Evolutionary conservation across 805 yeast species (phyloP).

Genomic region (Kuraishia ogatae): DNA sequence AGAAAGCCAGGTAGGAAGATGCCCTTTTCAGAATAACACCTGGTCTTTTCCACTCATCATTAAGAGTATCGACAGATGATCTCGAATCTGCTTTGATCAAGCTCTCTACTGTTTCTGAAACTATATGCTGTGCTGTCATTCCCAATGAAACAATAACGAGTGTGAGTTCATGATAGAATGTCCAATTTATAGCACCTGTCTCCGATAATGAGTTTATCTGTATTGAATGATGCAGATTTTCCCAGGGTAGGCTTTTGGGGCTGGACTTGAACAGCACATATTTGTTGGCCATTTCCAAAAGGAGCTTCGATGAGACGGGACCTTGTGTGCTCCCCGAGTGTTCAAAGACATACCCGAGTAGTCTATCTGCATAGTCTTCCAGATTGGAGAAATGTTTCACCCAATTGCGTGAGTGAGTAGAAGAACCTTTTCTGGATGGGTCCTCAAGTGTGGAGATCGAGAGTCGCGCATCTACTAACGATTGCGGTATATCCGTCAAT

Average conservation of each 20-base stretch:
- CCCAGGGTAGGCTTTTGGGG: not conserved
- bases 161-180: not conserved
- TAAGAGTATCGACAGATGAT: not conserved
- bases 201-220: not conserved
- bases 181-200: not conserved
- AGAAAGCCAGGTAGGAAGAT: not conserved
- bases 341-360: not conserved
- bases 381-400: not conserved
- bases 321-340: not conserved
- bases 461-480: not conserved
- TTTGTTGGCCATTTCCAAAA: not conserved
- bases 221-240: not conserved
- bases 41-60: not conserved
- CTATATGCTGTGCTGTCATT: not conserved
- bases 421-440: not conserved
- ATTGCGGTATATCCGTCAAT: not conserved
- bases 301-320: not conserved
- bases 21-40: not conserved
- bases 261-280: not conserved
- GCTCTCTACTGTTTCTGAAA: not conserved
- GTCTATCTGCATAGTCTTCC: conserved; percentile 1
- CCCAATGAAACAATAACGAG: not conserved
- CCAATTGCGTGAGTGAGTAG: not conserved
- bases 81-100: not conserved
- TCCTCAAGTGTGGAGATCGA: not conserved